Base-by-base conservation (phyloP, 225 moss, liverwort and hornwort genomes). In the Pleurozium schreberi region DNA sequence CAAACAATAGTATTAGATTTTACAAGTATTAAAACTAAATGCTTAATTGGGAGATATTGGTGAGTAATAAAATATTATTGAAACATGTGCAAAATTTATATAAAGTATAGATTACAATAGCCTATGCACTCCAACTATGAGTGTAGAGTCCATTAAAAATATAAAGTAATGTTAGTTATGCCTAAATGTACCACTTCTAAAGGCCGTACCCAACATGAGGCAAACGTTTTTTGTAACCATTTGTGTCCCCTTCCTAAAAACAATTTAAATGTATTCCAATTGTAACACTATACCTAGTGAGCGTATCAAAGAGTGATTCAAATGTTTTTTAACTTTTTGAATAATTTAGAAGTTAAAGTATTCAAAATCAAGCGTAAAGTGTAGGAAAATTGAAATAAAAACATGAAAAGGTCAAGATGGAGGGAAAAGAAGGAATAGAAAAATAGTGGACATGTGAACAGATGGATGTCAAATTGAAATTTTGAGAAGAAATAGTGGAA, bases 141-240 rank as follows among this genome's bases (percentile, higher is more conserved):
- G 7, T 68, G 18, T 68, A 2, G 6, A n/a, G 6, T 40, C 25
- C 25, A 40, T 40, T 3, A 2, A 2, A 69, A 1, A 40, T 40
- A 40, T 42, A 40, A 69, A 40, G 7, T 7, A n/a, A 22, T 21
- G 22, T 14, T 42, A 25, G 1, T 69, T 25, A 23, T 25, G 14
- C 25, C 18, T 69, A 25, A 14, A 25, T 22, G 13, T 1, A 69
- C 2, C 1, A 3, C 40, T 13, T 23, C 1, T 23, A 7, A 69
- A 69, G 2, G 11, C 7, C 7, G 1, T 13, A n/a, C 3, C 7
- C 68, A 23, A n/a, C 0, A 23, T 68, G n/a, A 7, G 22, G 6
- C 4, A 68, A 67, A 12, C 11, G 12, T n/a, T n/a, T 67, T 36
- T 67, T 67, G 38, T 10, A 38, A 20, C 38, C 67, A 68, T 68